phyloP scores from a whole-genome alignment of 768 basidiomycete genomes.

The Boletales sp. region DNA sequence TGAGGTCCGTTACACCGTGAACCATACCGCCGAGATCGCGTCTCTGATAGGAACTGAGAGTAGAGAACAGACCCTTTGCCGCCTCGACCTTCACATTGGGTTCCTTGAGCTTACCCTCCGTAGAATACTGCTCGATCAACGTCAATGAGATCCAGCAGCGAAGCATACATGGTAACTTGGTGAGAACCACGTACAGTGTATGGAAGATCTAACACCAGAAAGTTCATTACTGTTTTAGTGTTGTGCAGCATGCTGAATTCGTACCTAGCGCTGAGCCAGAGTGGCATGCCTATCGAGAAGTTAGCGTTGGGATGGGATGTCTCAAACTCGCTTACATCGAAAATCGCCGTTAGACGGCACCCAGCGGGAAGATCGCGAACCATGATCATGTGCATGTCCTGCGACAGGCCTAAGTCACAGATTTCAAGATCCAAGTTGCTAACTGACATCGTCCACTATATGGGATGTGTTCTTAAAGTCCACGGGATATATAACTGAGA shows the following conservation, averaged over 20 bases:
- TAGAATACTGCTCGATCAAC: conserved; percentile 64
- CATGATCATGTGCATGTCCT: conserved; percentile 78
- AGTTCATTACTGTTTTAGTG: background rate
- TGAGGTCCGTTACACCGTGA: conserved; percentile 64
- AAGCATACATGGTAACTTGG: background rate
- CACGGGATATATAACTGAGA: conserved; percentile 81
- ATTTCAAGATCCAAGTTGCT: background rate
- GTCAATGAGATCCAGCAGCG: background rate
- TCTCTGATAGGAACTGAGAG: conserved; percentile 69
- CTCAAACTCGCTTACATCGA: conserved; percentile 53
- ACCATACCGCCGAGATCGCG: conserved; percentile 82
- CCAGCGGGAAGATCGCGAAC: conserved; percentile 78
- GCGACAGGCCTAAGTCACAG: conserved; percentile 1
- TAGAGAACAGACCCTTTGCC: conserved; percentile 79
- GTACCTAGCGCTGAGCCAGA: conserved; percentile 84
- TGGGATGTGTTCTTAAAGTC: conserved; percentile 62
- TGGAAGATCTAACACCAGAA: conserved; percentile 49
- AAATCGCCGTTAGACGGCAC: conserved; percentile 83
- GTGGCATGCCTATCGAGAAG: conserved; percentile 64
- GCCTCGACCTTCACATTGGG: conserved; percentile 87
- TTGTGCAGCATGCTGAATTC: conserved; percentile 8
- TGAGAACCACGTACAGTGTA: conserved; percentile 48
- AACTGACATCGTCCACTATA: conserved; percentile 87
- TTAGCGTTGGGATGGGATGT: background rate
- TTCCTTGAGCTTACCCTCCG: conserved; percentile 93